Conservation (phyloP, 805 yeast species). For the Myxozyma kluyveri region DNA sequence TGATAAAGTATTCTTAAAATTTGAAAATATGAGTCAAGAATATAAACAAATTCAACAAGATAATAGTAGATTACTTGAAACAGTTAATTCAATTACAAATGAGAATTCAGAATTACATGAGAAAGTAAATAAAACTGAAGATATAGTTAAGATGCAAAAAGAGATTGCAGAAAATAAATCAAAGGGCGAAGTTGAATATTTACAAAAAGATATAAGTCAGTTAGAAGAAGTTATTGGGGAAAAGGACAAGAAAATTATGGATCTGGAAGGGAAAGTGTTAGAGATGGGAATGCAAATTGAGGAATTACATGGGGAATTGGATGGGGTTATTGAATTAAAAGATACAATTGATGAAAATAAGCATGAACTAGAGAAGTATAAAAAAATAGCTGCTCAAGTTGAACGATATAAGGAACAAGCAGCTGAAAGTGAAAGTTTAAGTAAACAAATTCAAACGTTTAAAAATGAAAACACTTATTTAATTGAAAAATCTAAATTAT, state of each 20-base stretch:
- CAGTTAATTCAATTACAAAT: background rate
- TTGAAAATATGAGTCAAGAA: slow-evolving; percentile 8
- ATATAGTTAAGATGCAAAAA: slow-evolving; percentile 12
- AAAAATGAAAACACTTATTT: slow-evolving; percentile 24
- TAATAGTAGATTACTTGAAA: slow-evolving; percentile 7
- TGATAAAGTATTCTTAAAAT: slow-evolving; percentile 1
- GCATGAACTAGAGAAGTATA: slow-evolving; percentile 22
- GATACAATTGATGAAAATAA: slow-evolving; percentile 25
- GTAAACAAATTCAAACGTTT: slow-evolving; percentile 11
- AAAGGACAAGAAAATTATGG: slow-evolving; percentile 14
- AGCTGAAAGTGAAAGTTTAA: slow-evolving; percentile 6
- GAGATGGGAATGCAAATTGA: slow-evolving; percentile 16
- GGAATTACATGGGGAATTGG: slow-evolving; percentile 10
- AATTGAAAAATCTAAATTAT: slow-evolving; percentile 23
- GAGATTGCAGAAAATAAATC: slow-evolving; percentile 20
- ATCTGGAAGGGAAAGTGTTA: slow-evolving; percentile 4
- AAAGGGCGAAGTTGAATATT: slow-evolving; percentile 17
- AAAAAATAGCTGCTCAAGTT: slow-evolving; percentile 14
- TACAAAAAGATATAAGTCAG: slow-evolving; percentile 23
- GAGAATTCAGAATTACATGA: slow-evolving; percentile 6
- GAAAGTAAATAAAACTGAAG: background rate
- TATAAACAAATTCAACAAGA: slow-evolving; percentile 15
- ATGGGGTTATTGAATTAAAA: slow-evolving; percentile 2
- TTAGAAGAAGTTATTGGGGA: slow-evolving; percentile 21
- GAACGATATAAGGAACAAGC: slow-evolving; percentile 24